Percentiles rank a stretch among this genome's conserved stretches.
Conservation (phyloP, 352 stramenopile species). For the Globisporangium nunn region DNA sequence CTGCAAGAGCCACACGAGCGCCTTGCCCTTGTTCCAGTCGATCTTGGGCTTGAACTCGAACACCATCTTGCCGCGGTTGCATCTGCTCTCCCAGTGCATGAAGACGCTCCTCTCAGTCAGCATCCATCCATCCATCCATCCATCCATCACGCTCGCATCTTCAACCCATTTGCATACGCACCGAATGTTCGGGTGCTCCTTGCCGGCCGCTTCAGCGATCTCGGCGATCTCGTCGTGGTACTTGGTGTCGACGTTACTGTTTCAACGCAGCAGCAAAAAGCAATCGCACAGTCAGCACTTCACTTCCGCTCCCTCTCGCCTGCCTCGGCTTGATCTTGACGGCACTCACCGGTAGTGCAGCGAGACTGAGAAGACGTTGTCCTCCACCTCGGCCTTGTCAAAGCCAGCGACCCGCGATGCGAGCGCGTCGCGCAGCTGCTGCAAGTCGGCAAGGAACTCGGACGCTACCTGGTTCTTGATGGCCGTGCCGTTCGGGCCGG, state of each 20-base stretch:
- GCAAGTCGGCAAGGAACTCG: slow-evolving; percentile 65
- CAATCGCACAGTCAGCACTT: neutral
- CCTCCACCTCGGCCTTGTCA: slow-evolving; percentile 70
- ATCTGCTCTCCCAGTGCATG: slow-evolving; percentile 17
- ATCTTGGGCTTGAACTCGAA: slow-evolving; percentile 90
- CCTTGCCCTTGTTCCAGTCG: slow-evolving; percentile 90
- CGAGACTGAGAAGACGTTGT: slow-evolving; percentile 88
- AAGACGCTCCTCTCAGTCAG: too few relatives aligned
- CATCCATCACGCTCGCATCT: neutral
- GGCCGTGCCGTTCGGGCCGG: slow-evolving; percentile 58
- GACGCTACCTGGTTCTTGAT: slow-evolving; percentile 83
- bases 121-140: neutral
- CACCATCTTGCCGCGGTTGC: slow-evolving; percentile 86
- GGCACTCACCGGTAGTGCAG: slow-evolving; percentile 75
- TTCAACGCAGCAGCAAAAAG: neutral
- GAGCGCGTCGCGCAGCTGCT: slow-evolving; percentile 49
- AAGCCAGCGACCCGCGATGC: slow-evolving; percentile 34
- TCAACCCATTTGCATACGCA: slow-evolving; percentile 17
- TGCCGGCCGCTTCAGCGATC: slow-evolving; percentile 32
- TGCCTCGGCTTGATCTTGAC: too few relatives aligned
- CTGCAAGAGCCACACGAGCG: slow-evolving; percentile 80
- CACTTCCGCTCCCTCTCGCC: neutral
- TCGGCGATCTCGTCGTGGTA: slow-evolving; percentile 29
- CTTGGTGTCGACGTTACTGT: slow-evolving; percentile 49
- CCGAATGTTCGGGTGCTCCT: slow-evolving; percentile 53